Evolutionary conservation across 495 filamentous ascomycete species (phyloP), one percentile per base, ranked within the genome.

Genomic region (Viridothelium virens): DNA sequence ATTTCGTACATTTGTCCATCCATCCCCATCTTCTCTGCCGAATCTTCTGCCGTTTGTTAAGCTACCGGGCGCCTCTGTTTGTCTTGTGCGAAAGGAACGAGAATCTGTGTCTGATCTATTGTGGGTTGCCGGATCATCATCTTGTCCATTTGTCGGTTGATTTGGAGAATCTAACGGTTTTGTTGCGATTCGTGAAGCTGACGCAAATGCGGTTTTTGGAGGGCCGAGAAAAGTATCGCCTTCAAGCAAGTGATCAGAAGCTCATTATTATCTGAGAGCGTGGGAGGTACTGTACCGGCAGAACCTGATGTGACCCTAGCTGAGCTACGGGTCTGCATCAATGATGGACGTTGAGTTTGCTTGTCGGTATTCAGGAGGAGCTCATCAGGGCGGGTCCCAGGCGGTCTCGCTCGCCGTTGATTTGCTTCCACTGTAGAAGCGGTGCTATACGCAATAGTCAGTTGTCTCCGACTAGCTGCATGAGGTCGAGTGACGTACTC

Each of bases 191-290:
- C 68, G 67, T 33, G 89, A 91, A 16, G 91, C 87, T 10, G 92
- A 96, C 66, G 90, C 87, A 75, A 97, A 96, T 38, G 85, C 85
- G 36, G 85, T 91, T 69, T 92, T 91, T 1, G 92, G 91, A 38
- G 92, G 92, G 39, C 91, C 92, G 47, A 96, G 89, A 68, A 96
- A 82, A 65, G 96, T 91, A 66, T 96, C 90, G 69, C 84, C 84
- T 87, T 65, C 47, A 38, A 64, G 10, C 39, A 31, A n/a, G 25
- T 10, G 18, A 10, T 48, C 41, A 38, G 34, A 65, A 73, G 65
- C 73, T 70, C 50, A 64, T 37, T 44, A 56, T 66, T 68, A 64
- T 66, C 47, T 66, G 41, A 65, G 66, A 62, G 38, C 33, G 67
- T 68, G 18, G 62, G 25, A 18, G 18, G 5, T 18, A 6, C 18